Evolutionary conservation across 2,329 filamentous ascomycete genomes (phyloP), one percentile per base, ranked within the genome.

Genomic region (Botrytis porri): DNA sequence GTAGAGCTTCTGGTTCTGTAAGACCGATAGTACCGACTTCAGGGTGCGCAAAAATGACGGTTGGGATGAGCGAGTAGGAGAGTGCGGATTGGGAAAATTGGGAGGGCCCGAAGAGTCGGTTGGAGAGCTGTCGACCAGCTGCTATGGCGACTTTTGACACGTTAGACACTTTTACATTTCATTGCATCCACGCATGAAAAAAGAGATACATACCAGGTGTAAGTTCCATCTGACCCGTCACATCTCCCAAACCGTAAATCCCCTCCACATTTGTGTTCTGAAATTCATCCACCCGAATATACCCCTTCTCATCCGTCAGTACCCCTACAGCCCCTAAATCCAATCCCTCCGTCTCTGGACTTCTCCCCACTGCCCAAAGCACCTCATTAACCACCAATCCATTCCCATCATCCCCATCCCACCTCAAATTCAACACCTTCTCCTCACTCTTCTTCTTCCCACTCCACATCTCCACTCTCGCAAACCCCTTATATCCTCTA

Each of bases 11-110:
- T 2, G 84, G 84, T 76, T 86, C 85, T 1, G 85, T 86, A 18
- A 86, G 82, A 51, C 85, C 85, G 41, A 84, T 80, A 7, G 84
- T 83, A 70, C 85, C 85, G 61, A 86, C 82, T 77, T 85, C 83
- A 0, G 85, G 85, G 76, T 86, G 85, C 1, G 85, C 81, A 78
- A 87, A 86, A 66, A 87, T 83, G n/a, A 86, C 85, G 1, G 85
- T 85, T 14, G 85, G 85, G 73, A 87, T 84, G 77, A 84, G 83
- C n/a, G 83, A 82, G 77, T 87, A 86, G 35, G 83, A 82, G 43
- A 86, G 81, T 72, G 84, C 83, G 65, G 84, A 80, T 39, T 80
- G 78, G 70, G 84, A 83, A 70, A 84, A 78, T 73, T 85, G 81
- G 5, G 82, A 77, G 4, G 83, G 82, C 3, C 85, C 85, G 74